Conservation (phyloP, 352 stramenopile species). For the Globisporangium alternatum region DNA sequence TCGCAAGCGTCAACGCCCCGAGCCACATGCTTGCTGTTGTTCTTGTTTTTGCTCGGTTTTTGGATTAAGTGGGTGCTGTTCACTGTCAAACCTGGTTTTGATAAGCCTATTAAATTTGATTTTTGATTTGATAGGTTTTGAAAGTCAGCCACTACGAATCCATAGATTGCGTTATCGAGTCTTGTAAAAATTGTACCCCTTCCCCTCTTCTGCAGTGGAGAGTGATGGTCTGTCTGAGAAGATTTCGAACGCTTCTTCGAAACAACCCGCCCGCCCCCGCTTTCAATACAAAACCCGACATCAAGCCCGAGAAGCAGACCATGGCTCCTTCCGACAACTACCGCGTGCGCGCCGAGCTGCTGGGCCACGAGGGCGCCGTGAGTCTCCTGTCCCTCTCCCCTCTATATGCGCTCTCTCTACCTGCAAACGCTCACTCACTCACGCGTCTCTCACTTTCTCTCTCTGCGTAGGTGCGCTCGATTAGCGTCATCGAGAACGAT, state of each 20-base stretch:
- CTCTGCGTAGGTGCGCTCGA: conserved; percentile 50
- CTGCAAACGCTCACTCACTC: conserved; percentile 8
- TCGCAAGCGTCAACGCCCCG: no score
- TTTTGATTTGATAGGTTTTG: no score
- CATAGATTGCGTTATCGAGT: no score
- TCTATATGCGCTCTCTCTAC: background rate
- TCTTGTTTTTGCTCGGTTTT: no score
- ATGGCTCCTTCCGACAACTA: conserved; percentile 8
- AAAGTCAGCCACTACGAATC: no score
- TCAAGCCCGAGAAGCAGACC: background rate
- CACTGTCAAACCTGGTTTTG: no score
- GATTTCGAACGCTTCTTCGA: conserved; percentile 5
- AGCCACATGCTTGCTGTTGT: no score
- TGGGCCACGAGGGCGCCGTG: conserved; percentile 77
- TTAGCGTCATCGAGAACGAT: conserved; percentile 44
- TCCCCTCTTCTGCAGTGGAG: background rate
- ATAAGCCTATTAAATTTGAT: no score
- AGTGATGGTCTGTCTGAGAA: conserved; percentile 9
- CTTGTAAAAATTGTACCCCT: no score
- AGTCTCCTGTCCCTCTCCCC: conserved; percentile 12
- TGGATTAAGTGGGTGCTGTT: no score
- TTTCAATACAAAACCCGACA: background rate
- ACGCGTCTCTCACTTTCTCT: conserved; percentile 1
- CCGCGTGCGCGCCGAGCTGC: conserved; percentile 45
- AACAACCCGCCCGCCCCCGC: background rate